Conservation (phyloP, 2,329 filamentous ascomycete species). For the Aquanectria penicillioides region DNA sequence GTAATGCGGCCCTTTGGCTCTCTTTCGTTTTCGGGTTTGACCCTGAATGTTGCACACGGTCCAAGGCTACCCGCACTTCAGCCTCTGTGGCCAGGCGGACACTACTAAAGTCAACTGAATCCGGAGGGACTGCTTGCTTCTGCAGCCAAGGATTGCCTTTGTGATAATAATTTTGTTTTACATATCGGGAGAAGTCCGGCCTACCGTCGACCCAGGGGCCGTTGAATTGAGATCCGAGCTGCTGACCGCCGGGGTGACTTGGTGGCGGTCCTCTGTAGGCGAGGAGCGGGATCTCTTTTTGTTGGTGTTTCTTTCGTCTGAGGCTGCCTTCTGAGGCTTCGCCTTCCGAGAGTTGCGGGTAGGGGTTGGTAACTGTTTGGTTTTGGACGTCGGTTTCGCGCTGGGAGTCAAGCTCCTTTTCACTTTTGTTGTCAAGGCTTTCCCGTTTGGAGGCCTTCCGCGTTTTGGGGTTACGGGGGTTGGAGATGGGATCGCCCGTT, state of each 20-base stretch:
- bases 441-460: slow-evolving; percentile 25
- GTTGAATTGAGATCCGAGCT: neutral
- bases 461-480: slow-evolving; percentile 31
- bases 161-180: slow-evolving; percentile 26
- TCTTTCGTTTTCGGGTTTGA: slow-evolving; percentile 31
- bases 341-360: slow-evolving; percentile 22
- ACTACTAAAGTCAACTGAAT: slow-evolving; percentile 18
- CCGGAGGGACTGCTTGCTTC: slow-evolving; percentile 3
- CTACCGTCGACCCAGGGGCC: neutral
- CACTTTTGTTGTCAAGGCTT: slow-evolving; percentile 19
- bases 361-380: slow-evolving; percentile 25
- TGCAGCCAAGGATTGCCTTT: slow-evolving; percentile 7
- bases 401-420: too few relatives aligned
- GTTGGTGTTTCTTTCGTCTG: slow-evolving; percentile 14
- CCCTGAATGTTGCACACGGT: slow-evolving; percentile 60
- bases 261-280: slow-evolving; percentile 1
- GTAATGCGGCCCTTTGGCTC: slow-evolving; percentile 33
- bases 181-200: slow-evolving; percentile 23
- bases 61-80: slow-evolving; percentile 72
- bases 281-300: neutral
- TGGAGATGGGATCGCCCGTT: slow-evolving; percentile 21
- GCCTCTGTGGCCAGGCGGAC: slow-evolving; percentile 68
- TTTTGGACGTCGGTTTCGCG: too few relatives aligned
- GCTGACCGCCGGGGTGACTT: neutral
- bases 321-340: slow-evolving; percentile 1